These are phyloP conservation scores for Pharnaceum exiguum DNA, from an alignment of 148 eudicot genomes.

Conservation along the genomic window DNA sequence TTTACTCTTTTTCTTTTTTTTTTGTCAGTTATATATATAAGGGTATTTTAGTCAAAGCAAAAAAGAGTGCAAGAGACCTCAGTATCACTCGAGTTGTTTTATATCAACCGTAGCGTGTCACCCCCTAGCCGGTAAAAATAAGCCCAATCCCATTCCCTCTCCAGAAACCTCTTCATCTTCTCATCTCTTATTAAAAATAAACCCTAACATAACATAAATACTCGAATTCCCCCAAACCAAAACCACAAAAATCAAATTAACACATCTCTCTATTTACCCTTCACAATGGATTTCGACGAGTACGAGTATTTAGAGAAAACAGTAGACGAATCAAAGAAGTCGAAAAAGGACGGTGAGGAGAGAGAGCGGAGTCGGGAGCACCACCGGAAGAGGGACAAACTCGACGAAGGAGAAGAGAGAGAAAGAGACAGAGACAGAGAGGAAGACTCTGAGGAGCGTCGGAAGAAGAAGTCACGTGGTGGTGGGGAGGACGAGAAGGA, in stretches of 20 bases:
- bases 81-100: too few species aligned
- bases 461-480: conserved; percentile 40
- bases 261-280: not conserved
- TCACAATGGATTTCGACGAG: conserved; percentile 85
- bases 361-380: conserved; percentile 44
- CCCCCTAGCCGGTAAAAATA: not conserved
- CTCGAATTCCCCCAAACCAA: not conserved
- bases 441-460: conserved; percentile 26
- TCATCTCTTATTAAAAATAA: too few species aligned
- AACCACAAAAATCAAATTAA: not conserved
- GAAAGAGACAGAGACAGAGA: conserved; percentile 14
- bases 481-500: conserved; percentile 36
- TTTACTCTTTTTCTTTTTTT: too few species aligned
- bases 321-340: conserved; percentile 49
- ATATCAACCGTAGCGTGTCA: too few species aligned
- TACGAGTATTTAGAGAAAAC: conserved; percentile 87
- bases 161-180: conserved; percentile 6
- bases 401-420: conserved; percentile 2
- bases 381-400: conserved; percentile 46
- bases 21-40: too few species aligned
- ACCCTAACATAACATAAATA: conserved; percentile 15
- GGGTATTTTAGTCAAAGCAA: too few species aligned
- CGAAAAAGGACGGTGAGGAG: conserved; percentile 28
- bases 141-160: not conserved
- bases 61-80: too few species aligned